Evolutionary conservation across 768 basidiomycete genomes (phyloP).

Genomic region (Sporobolomyces pararoseus): DNA sequence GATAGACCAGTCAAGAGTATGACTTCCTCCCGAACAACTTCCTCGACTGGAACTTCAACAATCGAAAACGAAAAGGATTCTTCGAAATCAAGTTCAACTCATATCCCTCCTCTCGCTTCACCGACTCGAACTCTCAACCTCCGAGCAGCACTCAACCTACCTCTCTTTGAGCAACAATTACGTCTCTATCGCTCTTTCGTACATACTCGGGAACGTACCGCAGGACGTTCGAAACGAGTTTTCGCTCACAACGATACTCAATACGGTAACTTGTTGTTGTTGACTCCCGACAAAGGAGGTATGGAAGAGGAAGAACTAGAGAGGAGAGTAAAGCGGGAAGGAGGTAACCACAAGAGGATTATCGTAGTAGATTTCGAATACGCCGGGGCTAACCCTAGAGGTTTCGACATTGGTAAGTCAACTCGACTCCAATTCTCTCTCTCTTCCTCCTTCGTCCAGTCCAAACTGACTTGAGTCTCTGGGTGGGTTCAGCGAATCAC

Average conservation of each 20-base stretch:
- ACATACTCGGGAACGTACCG: conserved; percentile 57
- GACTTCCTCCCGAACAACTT: background rate
- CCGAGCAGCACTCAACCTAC: conserved; percentile 40
- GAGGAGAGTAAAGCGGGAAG: conserved; percentile 22
- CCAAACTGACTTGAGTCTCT: too few species aligned
- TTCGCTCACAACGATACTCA: conserved; percentile 90
- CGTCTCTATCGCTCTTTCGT: conserved; percentile 55
- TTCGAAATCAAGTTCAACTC: background rate
- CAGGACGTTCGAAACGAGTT: conserved; percentile 59
- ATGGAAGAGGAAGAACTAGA: conserved; percentile 38
- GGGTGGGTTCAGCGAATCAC: conserved; percentile 49
- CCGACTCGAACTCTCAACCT: conserved; percentile 27
- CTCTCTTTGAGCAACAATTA: conserved; percentile 42
- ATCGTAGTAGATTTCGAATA: conserved; percentile 79
- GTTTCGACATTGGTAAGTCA: conserved; percentile 75
- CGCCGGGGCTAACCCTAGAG: conserved; percentile 82
- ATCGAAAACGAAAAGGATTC: too few species aligned
- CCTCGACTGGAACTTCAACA: background rate
- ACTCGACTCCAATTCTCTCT: too few species aligned
- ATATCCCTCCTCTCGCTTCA: conserved; percentile 34
- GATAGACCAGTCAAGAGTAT: background rate
- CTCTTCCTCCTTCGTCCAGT: background rate
- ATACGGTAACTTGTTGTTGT: conserved; percentile 82
- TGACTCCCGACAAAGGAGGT: conserved; percentile 49
- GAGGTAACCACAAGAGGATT: conserved; percentile 42